Evolutionary conservation across 129 eudicot species (phyloP).

Genomic region (Flaveria robusta): DNA sequence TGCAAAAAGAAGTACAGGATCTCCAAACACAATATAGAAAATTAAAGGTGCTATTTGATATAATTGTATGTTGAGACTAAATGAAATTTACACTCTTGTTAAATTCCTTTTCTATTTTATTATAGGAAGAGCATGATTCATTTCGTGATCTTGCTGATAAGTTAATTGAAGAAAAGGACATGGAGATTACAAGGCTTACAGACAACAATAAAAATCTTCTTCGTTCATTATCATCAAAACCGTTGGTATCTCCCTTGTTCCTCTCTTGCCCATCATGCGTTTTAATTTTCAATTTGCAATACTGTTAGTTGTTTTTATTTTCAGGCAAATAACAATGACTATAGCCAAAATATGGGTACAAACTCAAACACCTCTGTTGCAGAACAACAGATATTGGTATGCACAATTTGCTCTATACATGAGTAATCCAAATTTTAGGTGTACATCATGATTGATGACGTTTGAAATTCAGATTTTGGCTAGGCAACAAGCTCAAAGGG

Average conservation of each 20-base stretch:
- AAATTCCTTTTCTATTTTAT: constrained; percentile 21
- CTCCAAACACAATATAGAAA: constrained; percentile 59
- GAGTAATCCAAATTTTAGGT: neutral
- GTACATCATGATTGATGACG: neutral
- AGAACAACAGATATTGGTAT: constrained; percentile 96
- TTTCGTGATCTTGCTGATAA: constrained; percentile 98
- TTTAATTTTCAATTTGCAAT: neutral
- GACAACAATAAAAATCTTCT: constrained; percentile 74
- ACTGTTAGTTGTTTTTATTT: constrained; percentile 15
- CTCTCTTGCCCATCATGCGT: constrained; percentile 10
- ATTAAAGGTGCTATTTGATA: constrained; percentile 54
- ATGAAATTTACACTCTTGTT: neutral
- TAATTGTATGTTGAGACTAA: constrained; percentile 10
- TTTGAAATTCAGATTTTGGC: constrained; percentile 75
- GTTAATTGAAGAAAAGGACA: constrained; percentile 92
- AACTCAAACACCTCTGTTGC: constrained; percentile 70
- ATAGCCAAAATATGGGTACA: constrained; percentile 53
- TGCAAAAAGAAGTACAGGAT: constrained; percentile 71
- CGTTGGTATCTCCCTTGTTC: constrained; percentile 42
- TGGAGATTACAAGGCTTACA: constrained; percentile 78
- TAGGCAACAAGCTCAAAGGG: constrained; percentile 99
- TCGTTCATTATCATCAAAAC: constrained; percentile 55
- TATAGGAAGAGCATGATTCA: constrained; percentile 92
- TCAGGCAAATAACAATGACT: constrained; percentile 57
- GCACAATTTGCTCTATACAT: constrained; percentile 12